A percentile compares a stretch with the other conserved stretches of the same genome.
phyloP scores from a whole-genome alignment of 2,329 filamentous ascomycete genomes.

The Colletotrichum musicola region DNA sequence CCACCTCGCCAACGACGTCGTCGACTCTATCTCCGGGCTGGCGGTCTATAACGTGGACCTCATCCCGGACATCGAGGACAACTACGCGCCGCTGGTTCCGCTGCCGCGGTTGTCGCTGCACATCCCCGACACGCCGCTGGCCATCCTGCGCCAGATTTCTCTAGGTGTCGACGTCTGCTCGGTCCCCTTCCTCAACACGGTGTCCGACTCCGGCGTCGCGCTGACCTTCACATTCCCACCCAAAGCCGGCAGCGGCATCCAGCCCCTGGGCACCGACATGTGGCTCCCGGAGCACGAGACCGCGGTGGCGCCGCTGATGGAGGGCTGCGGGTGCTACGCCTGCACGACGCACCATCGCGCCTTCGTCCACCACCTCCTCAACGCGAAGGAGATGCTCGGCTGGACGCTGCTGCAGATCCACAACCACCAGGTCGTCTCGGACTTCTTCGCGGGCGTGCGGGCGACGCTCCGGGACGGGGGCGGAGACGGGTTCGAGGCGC shows the following conservation, averaged over 20 bases:
- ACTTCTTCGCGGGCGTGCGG: conserved; percentile 81
- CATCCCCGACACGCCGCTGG: conserved; percentile 77
- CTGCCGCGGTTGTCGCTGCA: conserved; percentile 84
- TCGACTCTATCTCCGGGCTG: conserved; percentile 72
- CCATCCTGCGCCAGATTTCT: conserved; percentile 80
- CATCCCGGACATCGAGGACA: conserved; percentile 73
- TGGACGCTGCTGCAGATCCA: conserved; percentile 95
- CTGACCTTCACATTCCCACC: conserved; percentile 79
- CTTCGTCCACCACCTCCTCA: conserved; percentile 87
- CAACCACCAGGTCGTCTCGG: conserved; percentile 80
- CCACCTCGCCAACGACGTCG: conserved; percentile 74
- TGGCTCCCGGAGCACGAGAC: conserved; percentile 74
- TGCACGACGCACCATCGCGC: conserved; percentile 88
- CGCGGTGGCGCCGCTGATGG: conserved; percentile 71
- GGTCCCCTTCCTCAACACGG: conserved; percentile 78
- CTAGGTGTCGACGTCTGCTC: conserved; percentile 86
- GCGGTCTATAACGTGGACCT: conserved; percentile 83
- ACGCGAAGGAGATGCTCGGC: conserved; percentile 94
- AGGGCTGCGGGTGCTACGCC: conserved; percentile 82
- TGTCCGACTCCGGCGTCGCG: conserved; percentile 88
- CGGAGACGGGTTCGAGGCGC: conserved; percentile 69
- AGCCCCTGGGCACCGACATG: conserved; percentile 81
- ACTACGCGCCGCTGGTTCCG: conserved; percentile 64
- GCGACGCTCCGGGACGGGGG: conserved; percentile 71
- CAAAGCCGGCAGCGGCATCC: conserved; percentile 28